Evolutionary conservation across 1,284 basidiomycete genomes (phyloP).

Genomic region (Ganoderma lucidum): DNA sequence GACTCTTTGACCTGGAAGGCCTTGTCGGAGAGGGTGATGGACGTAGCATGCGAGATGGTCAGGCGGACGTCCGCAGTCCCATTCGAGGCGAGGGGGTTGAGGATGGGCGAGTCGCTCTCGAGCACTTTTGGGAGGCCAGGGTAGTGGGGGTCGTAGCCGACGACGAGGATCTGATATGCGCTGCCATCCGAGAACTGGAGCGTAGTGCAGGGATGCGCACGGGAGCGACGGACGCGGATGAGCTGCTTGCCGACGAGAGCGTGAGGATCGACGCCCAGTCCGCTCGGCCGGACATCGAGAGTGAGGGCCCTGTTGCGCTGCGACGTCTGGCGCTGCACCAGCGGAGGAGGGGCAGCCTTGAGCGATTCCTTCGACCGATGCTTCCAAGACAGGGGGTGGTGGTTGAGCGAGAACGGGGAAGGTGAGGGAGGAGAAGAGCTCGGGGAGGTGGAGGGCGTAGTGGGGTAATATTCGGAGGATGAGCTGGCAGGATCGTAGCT

Average conservation of each 20-base stretch:
- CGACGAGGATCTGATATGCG: slow-evolving; percentile 64
- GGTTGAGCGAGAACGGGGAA: slow-evolving; percentile 14
- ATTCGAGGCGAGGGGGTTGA: slow-evolving; percentile 44
- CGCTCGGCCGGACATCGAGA: slow-evolving; percentile 15
- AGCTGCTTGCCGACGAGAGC: slow-evolving; percentile 61
- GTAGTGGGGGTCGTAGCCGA: slow-evolving; percentile 64
- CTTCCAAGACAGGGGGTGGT: neutral
- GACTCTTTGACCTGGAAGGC: slow-evolving; percentile 48
- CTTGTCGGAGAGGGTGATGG: slow-evolving; percentile 63
- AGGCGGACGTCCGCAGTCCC: slow-evolving; percentile 48
- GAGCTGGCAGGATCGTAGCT: slow-evolving; percentile 30
- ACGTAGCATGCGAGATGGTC: slow-evolving; percentile 59
- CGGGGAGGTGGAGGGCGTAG: slow-evolving; percentile 28
- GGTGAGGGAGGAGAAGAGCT: slow-evolving; percentile 14
- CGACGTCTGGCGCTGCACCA: neutral
- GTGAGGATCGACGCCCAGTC: slow-evolving; percentile 58
- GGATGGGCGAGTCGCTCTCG: slow-evolving; percentile 59
- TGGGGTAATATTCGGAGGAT: slow-evolving; percentile 22
- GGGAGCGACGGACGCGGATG: slow-evolving; percentile 55
- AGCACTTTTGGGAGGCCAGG: slow-evolving; percentile 64
- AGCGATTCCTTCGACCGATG: neutral
- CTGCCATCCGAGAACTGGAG: slow-evolving; percentile 63
- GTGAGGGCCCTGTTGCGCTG: slow-evolving; percentile 20
- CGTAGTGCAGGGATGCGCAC: slow-evolving; percentile 62
- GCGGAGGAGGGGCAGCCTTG: slow-evolving; percentile 6